Evolutionary conservation across 2,329 filamentous ascomycete genomes (phyloP), one percentile per base, ranked within the genome.

Genomic region (Penicillium sp.): DNA sequence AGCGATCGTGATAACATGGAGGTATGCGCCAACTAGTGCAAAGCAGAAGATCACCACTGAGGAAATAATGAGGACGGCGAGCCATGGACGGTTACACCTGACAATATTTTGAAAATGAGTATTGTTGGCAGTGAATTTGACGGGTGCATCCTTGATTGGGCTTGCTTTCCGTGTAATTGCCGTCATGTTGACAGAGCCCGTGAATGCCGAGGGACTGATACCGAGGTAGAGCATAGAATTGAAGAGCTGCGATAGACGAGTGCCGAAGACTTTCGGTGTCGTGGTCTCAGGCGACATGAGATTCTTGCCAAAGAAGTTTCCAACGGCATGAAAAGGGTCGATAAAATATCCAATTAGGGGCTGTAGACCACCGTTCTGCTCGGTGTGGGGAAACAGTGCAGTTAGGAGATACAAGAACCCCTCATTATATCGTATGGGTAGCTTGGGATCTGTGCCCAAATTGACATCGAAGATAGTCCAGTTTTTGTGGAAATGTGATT

Each of bases 211-310:
- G 2, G 49, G 49, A 8, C 11, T 35, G 16, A 51, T 26, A 18
- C 49, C 49, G 2, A 51, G 37, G 7, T 51, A 51, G 6, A 51
- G 38, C 2, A 35, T 2, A 4, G 49, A 51, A 34, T 51, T 51
- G 1, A 51, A 16, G 6, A 51, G 14, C 26, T 51, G 49, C 3
- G 29, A 40, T 6, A 51, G 20, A 51, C 49, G 49, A 2, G 29
- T 51, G 9, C n/a, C 29, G 11, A 51, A 51, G 10, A 32, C 20
- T 2, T 26, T 9, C 7, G 29, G 4, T 2, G 7, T 31, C 1
- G 32, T 43, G 3, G 29, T 35, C 3, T 44, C 6, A 10, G 49
- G 26, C 2, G n/a, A n/a, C 29, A 51, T 43, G 2, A 13, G 14
- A 5, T 6, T 14, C 2, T 44, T 9, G 6, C 43, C 11, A 4